Base-by-base conservation (phyloP, 495 filamentous ascomycete genomes). In the Copromyces sp. region DNA sequence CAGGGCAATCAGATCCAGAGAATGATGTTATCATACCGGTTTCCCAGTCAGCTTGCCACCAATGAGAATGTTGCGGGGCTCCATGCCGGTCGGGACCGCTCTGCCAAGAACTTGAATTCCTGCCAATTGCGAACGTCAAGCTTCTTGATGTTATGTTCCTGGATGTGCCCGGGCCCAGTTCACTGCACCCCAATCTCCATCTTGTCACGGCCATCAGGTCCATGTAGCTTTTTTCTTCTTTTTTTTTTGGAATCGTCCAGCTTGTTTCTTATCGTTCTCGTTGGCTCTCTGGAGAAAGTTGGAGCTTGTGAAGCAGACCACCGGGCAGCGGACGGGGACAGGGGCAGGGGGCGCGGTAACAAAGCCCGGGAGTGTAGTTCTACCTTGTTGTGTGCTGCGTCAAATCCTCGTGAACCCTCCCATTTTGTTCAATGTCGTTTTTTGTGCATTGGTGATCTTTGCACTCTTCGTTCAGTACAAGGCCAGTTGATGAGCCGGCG, bases 11-110 rank as follows among this genome's bases (percentile, higher is more conserved):
- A 35, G 53, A 24, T 61, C 53, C 53, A 73, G 72, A 72, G 68
- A 32, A 80, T 80, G 78, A 80, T 78, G 78, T 73, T 74, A 79
- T 80, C 73, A 75, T 72, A 68, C 75, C 61, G 75, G 75, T 76
- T 76, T 73, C 70, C 47, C 53, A 47, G 59, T 45, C 71, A 41
- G 16, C 9, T 41, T 40, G 14, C 69, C 37, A 74, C 77, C 76
- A 79, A 75, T 76, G 37, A 41, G 44, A n/a, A 7, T 61, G 35
- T 4, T 35, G 53, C 32, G 73, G 74, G 68, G 45, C 68, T 32
- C 24, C 12, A 42, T 69, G 5, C 14, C 68, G 14, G 53, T 61
- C 53, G 53, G 53, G 53, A 61, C 53, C 29, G 12, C 12, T 61
- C 53, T 61, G 53, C 53, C 53, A 61, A 61, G 53, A 7, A 3